Percentiles rank a stretch among this genome's conserved stretches.
Conservation (phyloP, 2,329 filamentous ascomycete species). For the Emydomyces testavorans region DNA sequence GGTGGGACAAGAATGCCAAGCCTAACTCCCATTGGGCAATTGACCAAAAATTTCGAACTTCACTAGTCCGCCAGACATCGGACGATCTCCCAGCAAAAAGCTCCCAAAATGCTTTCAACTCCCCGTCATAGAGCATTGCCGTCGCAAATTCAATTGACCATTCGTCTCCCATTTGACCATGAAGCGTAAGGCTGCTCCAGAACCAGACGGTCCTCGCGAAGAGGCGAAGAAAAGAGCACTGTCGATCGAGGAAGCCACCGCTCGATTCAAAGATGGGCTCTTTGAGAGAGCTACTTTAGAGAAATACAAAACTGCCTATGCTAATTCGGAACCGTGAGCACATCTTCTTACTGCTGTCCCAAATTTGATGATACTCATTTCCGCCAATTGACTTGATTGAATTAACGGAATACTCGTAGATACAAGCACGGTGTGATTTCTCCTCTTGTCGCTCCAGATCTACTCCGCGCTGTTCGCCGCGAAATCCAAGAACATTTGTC, state of each 20-base stretch:
- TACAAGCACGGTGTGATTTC: conserved; percentile 92
- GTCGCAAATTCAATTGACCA: too few species aligned
- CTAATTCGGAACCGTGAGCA: conserved; percentile 34
- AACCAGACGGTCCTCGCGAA: conserved; percentile 21
- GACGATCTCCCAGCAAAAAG: background rate
- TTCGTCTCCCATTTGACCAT: too few species aligned
- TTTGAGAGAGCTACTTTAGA: conserved; percentile 33
- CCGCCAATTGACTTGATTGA: background rate
- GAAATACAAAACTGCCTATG: conserved; percentile 35
- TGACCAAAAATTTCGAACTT: conserved; percentile 2
- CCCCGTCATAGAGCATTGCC: too few species aligned
- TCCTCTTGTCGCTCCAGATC: conserved; percentile 62
- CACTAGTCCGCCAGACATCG: too few species aligned
- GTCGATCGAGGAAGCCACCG: conserved; percentile 29
- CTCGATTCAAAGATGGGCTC: conserved; percentile 36
- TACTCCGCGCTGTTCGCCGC: conserved; percentile 73
- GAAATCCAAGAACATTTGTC: conserved; percentile 85
- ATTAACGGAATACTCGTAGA: conserved; percentile 24
- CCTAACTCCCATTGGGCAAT: background rate
- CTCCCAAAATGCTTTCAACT: background rate
- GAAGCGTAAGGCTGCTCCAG: conserved; percentile 36
- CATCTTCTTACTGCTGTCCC: background rate
- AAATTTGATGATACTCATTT: background rate
- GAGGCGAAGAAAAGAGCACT: conserved; percentile 32
- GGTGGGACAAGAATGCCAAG: background rate